Base-by-base conservation (phyloP, 2,329 filamentous ascomycete species). In the Madurella mycetomatis region DNA sequence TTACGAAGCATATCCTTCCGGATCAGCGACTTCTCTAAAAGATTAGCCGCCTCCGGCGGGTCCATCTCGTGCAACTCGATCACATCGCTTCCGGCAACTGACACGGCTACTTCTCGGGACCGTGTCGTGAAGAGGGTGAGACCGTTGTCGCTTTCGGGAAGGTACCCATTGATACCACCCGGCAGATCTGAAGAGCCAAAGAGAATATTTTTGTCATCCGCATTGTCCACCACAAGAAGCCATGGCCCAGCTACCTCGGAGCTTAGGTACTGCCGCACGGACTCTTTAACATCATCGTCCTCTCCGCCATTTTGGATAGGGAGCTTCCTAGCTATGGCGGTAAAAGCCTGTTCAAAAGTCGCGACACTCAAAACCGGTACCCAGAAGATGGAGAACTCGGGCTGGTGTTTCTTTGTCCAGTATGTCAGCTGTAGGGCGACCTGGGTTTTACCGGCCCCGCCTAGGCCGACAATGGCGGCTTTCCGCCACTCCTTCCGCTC, bases 221-320 rank as follows among this genome's bases (percentile, higher is more conserved):
- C 70, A 53, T 76, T 77, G 47, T 75, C 70, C 5, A 76, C 57
- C 2, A 77, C 61, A 1, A 76, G 57, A 39, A 76, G 60, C 73
- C 71, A 76, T 34, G 56, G 63, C 7, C 70, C 67, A 0, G 62
- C 51, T 3, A 47, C 52, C n/a, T 63, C 57, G 0, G 63, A 67
- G 41, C 56, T 63, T 0, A 73, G 60, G 17, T 68, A 58, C 3
- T 49, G 45, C 12, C 80, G 74, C 61, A 88, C 83, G 69, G 82
- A 76, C 60, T 85, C 81, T 50, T 80, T 78, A 39, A 83, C 63
- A 57, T 88, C 84, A 45, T 72, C 70, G 55, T 82, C 82, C 49
- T 79, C 70, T 7, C 60, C 60, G 45, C 77, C 77, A 2, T 78
- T 71, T 12, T 72, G 40, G 7, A 71, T 58, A 0, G 53, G 43